phyloP scores from a whole-genome alignment of 176 grass and related monocot genomes.

The Areca catechu region DNA sequence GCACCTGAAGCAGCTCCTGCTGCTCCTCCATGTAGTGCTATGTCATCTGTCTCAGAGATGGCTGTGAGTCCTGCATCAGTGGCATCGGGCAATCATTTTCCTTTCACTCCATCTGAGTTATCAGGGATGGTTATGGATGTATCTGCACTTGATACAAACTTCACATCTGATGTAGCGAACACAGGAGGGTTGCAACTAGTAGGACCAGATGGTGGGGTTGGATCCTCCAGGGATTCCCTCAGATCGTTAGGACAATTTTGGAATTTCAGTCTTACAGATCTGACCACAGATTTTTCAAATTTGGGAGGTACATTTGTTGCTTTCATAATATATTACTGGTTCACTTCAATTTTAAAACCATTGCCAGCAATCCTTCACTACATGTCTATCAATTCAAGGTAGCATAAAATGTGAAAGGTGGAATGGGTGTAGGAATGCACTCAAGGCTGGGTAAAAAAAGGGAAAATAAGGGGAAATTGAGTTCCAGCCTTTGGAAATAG shows the following conservation, averaged over 20 bases:
- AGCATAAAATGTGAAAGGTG: too few relatives aligned
- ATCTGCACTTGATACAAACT: constrained; percentile 64
- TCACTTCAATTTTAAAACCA: too few relatives aligned
- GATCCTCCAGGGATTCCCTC: constrained; percentile 61
- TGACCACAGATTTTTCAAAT: constrained; percentile 83
- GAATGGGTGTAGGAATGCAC: too few relatives aligned
- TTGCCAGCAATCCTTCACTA: too few relatives aligned
- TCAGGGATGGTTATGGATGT: constrained; percentile 74
- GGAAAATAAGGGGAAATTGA: too few relatives aligned
- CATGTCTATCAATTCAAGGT: too few relatives aligned
- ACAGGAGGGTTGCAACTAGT: constrained; percentile 61
- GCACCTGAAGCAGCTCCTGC: constrained; percentile 34
- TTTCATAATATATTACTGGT: too few relatives aligned
- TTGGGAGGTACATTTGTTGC: constrained; percentile 62
- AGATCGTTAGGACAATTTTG: constrained; percentile 84
- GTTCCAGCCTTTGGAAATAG: too few relatives aligned
- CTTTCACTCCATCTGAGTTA: constrained; percentile 78
- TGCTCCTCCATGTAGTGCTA: constrained; percentile 38
- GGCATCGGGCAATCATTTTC: constrained; percentile 84
- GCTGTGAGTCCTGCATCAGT: constrained; percentile 79
- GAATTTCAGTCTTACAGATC: constrained; percentile 98
- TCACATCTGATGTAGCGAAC: constrained; percentile 53
- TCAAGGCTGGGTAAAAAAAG: too few relatives aligned
- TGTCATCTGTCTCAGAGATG: constrained; percentile 69
- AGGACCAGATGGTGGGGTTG: constrained; percentile 55